Evolutionary conservation across 805 yeast genomes (phyloP).

Genomic region (Scheffersomyces stipitis): DNA sequence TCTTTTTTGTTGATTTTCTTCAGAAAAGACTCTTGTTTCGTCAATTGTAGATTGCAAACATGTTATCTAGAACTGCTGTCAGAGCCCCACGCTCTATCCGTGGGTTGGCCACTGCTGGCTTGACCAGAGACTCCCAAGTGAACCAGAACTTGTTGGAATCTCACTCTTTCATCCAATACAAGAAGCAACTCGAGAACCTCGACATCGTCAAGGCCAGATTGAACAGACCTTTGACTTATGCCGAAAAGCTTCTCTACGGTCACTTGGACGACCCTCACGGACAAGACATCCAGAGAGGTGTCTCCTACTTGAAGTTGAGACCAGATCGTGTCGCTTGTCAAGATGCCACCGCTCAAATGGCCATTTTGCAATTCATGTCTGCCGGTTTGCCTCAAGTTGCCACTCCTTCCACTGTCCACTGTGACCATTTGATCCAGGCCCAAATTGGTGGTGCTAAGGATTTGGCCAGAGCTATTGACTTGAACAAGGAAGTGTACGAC

Average conservation of each 20-base stretch:
- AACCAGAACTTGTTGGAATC: constrained; percentile 78
- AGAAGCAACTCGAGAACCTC: constrained; percentile 84
- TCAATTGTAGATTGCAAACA: too few species aligned
- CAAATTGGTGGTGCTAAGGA: constrained; percentile 88
- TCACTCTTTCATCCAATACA: constrained; percentile 87
- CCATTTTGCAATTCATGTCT: constrained; percentile 92
- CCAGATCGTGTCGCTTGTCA: constrained; percentile 99
- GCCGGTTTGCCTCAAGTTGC: constrained; percentile 91
- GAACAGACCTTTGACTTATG: constrained; percentile 87
- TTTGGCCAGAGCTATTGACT: constrained; percentile 79
- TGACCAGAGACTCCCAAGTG: constrained; percentile 71
- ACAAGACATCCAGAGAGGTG: constrained; percentile 82
- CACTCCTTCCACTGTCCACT: constrained; percentile 94
- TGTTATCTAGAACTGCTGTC: constrained; percentile 42
- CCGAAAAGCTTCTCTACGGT: constrained; percentile 93
- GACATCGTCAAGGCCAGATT: constrained; percentile 80
- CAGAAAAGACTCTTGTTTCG: not conserved
- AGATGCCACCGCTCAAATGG: constrained; percentile 99
- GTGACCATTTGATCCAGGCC: constrained; percentile 97
- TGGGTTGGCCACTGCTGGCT: constrained; percentile 52
- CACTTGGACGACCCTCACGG: constrained; percentile 92
- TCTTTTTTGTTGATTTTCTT: not conserved
- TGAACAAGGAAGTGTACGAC: constrained; percentile 93
- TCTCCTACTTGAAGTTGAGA: constrained; percentile 86
- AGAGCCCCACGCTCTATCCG: constrained; percentile 38